These are phyloP conservation scores for Dittrichia graveolens DNA, from an alignment of 129 eudicot genomes.

Conservation along the genomic window DNA sequence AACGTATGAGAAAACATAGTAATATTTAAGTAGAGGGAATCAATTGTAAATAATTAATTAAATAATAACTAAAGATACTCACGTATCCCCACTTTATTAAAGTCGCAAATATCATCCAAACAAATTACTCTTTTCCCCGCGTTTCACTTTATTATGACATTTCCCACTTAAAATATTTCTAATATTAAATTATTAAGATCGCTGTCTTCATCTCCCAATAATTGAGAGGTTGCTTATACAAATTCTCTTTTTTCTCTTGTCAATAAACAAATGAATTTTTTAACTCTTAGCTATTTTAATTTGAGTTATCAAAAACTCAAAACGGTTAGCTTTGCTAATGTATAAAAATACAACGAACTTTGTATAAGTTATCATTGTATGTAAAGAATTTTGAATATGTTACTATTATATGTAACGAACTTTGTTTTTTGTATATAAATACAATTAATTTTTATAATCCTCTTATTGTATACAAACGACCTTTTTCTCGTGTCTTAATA, in stretches of 20 bases:
- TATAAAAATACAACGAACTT: too few relatives aligned
- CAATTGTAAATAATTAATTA: constrained; percentile 16
- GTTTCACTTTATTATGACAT: constrained; percentile 2
- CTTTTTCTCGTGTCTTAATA: too few relatives aligned
- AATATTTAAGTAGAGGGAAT: constrained; percentile 11
- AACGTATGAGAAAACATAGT: too few relatives aligned
- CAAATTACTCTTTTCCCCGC: constrained; percentile 23
- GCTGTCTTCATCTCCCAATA: constrained; percentile 17
- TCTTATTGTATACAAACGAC: too few relatives aligned
- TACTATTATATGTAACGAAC: too few relatives aligned
- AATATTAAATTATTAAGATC: neutral
- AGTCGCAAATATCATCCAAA: constrained; percentile 14
- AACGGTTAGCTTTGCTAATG: too few relatives aligned
- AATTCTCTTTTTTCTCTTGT: constrained; percentile 25
- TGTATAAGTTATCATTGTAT: too few relatives aligned
- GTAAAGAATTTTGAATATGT: too few relatives aligned
- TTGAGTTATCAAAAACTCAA: neutral
- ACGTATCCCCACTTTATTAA: constrained; percentile 10
- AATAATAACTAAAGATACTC: constrained; percentile 8
- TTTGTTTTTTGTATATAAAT: too few relatives aligned
- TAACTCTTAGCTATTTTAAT: neutral
- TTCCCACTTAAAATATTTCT: constrained; percentile 14
- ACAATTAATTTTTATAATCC: too few relatives aligned
- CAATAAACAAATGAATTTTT: neutral
- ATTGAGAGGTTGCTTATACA: constrained; percentile 30